phyloP scores from a whole-genome alignment of 192 early-diverging fungal species.

The Backusella circina region DNA sequence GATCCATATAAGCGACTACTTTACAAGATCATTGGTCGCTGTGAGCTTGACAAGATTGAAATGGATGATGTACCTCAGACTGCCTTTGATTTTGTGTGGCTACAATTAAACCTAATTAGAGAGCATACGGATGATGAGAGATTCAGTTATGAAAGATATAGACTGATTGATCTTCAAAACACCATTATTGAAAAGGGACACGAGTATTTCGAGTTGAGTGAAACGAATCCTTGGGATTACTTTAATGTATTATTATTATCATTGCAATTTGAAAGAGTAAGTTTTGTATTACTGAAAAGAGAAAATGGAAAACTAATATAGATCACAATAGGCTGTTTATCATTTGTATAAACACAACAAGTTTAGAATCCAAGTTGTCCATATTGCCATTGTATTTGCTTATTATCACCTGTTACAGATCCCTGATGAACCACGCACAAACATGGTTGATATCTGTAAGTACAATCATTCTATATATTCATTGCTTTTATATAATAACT shows the following conservation, averaged over 20 bases:
- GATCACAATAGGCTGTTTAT: constrained; percentile 38
- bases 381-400: constrained; percentile 82
- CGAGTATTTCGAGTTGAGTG: constrained; percentile 69
- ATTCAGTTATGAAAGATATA: constrained; percentile 53
- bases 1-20: constrained; percentile 91
- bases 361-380: constrained; percentile 81
- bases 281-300: neutral
- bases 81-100: constrained; percentile 94
- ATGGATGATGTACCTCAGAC: constrained; percentile 63
- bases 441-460: constrained; percentile 37
- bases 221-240: constrained; percentile 72
- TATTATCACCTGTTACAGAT: constrained; percentile 78
- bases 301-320: neutral
- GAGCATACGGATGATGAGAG: constrained; percentile 47
- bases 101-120: constrained; percentile 61
- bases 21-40: constrained; percentile 87
- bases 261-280: constrained; percentile 79
- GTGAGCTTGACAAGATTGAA: constrained; percentile 70
- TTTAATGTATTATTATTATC: constrained; percentile 81
- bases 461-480: no score
- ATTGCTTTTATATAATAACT: no score
- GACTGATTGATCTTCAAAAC: constrained; percentile 64
- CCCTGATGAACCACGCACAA: constrained; percentile 51
- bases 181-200: constrained; percentile 69
- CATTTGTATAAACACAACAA: constrained; percentile 63